A percentile compares a stretch with the other conserved stretches of the same genome.
Evolutionary conservation across 495 filamentous ascomycete genomes (phyloP).

Genomic region (Cercophora scortea): DNA sequence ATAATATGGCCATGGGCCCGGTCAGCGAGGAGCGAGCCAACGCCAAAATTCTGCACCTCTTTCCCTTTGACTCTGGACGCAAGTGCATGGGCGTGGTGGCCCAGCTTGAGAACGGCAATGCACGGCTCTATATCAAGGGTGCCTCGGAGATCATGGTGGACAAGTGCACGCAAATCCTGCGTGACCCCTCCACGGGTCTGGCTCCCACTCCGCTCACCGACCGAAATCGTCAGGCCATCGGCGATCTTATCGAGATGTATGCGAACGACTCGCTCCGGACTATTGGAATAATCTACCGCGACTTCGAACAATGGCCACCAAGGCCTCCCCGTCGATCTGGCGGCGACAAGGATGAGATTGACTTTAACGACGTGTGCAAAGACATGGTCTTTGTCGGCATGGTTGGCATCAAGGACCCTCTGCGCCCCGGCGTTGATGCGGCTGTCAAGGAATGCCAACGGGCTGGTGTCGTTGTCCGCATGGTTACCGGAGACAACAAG

Average conservation of each 20-base stretch:
- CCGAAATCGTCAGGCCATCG: slow-evolving; percentile 52
- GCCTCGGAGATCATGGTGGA: slow-evolving; percentile 80
- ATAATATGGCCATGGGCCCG: slow-evolving; percentile 67
- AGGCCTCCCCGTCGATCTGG: slow-evolving; percentile 55
- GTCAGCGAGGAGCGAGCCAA: slow-evolving; percentile 64
- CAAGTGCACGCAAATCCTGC: slow-evolving; percentile 64
- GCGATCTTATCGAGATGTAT: slow-evolving; percentile 63
- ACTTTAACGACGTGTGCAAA: slow-evolving; percentile 65
- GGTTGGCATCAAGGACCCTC: slow-evolving; percentile 83
- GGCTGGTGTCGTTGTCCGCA: slow-evolving; percentile 77
- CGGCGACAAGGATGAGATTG: slow-evolving; percentile 60
- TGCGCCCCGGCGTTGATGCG: slow-evolving; percentile 69
- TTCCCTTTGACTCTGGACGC: slow-evolving; percentile 78
- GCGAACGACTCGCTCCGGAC: slow-evolving; percentile 78
- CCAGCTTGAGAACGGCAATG: slow-evolving; percentile 54
- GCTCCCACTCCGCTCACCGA: slow-evolving; percentile 46
- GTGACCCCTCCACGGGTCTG: slow-evolving; percentile 57
- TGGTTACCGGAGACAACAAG: slow-evolving; percentile 87
- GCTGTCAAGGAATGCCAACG: slow-evolving; percentile 67
- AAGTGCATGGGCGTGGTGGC: slow-evolving; percentile 88
- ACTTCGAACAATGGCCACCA: slow-evolving; percentile 87
- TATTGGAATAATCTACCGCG: slow-evolving; percentile 78
- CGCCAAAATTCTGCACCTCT: slow-evolving; percentile 60
- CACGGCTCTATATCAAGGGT: slow-evolving; percentile 73
- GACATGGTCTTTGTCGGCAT: slow-evolving; percentile 72